Evolutionary conservation across 2,329 filamentous ascomycete genomes (phyloP).

Genomic region (Aspergillus niger): DNA sequence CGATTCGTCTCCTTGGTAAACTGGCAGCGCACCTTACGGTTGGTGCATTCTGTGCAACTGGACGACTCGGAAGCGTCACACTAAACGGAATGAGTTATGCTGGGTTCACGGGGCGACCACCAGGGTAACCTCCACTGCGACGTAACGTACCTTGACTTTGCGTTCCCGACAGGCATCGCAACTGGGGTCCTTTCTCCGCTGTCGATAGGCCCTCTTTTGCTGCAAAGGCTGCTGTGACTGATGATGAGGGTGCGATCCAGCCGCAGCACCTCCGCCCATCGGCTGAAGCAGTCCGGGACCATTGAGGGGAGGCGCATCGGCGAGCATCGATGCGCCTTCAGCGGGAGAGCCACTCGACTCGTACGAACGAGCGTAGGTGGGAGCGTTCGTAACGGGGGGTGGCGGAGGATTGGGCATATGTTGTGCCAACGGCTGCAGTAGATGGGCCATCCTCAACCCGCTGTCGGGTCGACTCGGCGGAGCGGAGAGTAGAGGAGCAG

Average conservation of each 20-base stretch:
- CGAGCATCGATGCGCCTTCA: conserved; percentile 38
- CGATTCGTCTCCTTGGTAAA: conserved; percentile 99
- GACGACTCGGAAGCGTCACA: conserved; percentile 96
- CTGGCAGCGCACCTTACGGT: conserved; percentile 93
- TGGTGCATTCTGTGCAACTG: conserved; percentile 96
- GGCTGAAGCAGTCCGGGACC: conserved; percentile 34
- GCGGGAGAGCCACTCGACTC: conserved; percentile 44
- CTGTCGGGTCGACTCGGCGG: conserved; percentile 43
- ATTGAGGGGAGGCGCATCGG: conserved; percentile 40
- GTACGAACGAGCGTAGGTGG: conserved; percentile 42
- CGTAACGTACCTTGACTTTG: conserved; percentile 61
- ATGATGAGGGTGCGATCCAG: conserved; percentile 18
- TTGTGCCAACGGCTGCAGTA: conserved; percentile 40
- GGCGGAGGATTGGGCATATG: conserved; percentile 27
- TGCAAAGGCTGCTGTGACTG: conserved; percentile 65
- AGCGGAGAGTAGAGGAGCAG: conserved; percentile 35
- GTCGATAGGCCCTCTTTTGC: conserved; percentile 88
- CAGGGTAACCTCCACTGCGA: background rate
- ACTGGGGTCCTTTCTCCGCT: conserved; percentile 92
- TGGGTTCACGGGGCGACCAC: background rate
- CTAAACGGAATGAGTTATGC: conserved; percentile 35
- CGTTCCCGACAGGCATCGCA: conserved; percentile 94
- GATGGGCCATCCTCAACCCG: conserved; percentile 45
- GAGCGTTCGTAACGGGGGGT: conserved; percentile 24
- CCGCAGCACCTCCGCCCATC: conserved; percentile 2